Percentiles rank a stretch among this genome's conserved stretches.
Conservation (phyloP, 2,329 filamentous ascomycete species). For the Fusarium udum region DNA sequence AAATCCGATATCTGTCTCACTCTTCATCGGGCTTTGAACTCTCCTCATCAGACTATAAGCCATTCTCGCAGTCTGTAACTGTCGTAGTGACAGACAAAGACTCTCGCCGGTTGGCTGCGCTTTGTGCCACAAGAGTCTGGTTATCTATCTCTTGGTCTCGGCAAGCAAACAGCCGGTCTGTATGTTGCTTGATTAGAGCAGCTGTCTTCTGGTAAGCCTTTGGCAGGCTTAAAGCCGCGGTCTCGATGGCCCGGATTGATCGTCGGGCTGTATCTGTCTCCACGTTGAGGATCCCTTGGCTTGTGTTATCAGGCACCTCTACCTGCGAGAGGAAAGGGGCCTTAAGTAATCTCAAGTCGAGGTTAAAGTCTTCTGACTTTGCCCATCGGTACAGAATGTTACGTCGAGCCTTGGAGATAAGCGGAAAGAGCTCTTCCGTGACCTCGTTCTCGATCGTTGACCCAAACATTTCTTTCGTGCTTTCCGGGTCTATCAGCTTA, state of each 20-base stretch:
- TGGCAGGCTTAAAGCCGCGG: neutral
- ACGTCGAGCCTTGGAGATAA: neutral
- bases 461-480: neutral
- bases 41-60: no score
- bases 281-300: rapidly evolving
- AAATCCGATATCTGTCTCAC: no score
- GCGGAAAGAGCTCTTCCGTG: neutral
- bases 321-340: neutral
- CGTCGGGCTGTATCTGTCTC: neutral
- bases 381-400: neutral
- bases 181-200: neutral
- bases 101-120: neutral
- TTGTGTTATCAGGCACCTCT: rapidly evolving
- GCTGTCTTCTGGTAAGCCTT: neutral
- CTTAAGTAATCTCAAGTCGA: rapidly evolving
- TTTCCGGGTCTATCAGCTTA: neutral
- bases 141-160: neutral
- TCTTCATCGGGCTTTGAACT: no score
- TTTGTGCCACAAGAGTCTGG: rapidly evolving
- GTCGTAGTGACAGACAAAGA: neutral
- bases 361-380: neutral
- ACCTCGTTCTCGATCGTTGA: neutral
- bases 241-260: neutral
- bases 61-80: no score
- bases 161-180: neutral